Evolutionary conservation across 805 yeast genomes (phyloP), one percentile per base, ranked within the genome.

Genomic region (Wickerhamiella nectarea): DNA sequence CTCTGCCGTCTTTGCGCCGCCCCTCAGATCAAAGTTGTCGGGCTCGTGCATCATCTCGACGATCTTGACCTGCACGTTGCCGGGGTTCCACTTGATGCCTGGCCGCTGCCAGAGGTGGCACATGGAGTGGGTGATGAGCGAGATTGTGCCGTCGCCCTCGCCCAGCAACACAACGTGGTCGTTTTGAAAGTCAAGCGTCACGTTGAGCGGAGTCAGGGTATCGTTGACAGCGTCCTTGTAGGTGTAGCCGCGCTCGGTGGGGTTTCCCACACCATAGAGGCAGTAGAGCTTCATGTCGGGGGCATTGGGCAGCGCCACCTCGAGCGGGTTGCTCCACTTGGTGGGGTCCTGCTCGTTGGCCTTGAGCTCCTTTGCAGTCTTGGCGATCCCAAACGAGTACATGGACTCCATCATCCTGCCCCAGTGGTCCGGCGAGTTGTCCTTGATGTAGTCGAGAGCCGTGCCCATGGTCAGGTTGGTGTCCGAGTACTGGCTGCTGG

Each of bases 1-100:
- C 55, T 91, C 98, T 1, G 97, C 96, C 0, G 96, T 89, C 58
- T 81, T 82, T 9, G 95, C 93, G 11, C 98, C 98, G 20, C 98
- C 98, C 51, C 98, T 72, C 26, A 91, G 82, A 64, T 91, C 98
- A 55, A 82, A 86, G 51, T 83, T 66, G 56, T 84, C 94, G 0
- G 98, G 98, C 57, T 87, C 93, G 56, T 91, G 95, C 54, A 74
- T 72, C 66, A 91, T 80, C 63, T 91, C 98, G 11, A 89, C 95
- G 39, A 86, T 70, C 18, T 75, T 87, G 17, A 89, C 93, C 15
- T 67, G 55, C 1, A 75, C 62, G 7, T 71, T 69, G 1, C 82
- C 94, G 1, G 98, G 98, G 58, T 91, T 91, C 52, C 74, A 67
- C 45, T 78, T 73, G 24, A 73, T 68, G 18, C 65, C 54, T 2